phyloP scores from a whole-genome alignment of 163 green algal genomes.

The Prototheca stagnorum region DNA sequence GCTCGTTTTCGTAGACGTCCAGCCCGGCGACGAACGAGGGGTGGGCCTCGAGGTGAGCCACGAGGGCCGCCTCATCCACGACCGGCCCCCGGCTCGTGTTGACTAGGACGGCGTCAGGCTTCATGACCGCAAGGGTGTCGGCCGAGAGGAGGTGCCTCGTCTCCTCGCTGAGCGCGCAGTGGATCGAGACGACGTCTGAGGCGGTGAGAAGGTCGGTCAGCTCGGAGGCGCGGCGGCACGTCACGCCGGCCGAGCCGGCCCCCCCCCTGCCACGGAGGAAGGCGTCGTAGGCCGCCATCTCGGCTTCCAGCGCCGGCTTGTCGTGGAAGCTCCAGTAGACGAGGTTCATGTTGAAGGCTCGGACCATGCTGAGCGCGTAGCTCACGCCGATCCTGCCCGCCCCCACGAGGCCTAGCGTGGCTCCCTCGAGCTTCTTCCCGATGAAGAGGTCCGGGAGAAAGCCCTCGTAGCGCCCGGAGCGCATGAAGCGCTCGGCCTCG shows the following conservation, averaged over 20 bases:
- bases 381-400: constrained; percentile 86
- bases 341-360: constrained; percentile 94
- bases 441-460: constrained; percentile 93
- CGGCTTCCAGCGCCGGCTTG: constrained; percentile 63
- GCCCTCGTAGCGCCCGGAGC: constrained; percentile 77
- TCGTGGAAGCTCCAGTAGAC: constrained; percentile 79
- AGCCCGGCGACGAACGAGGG: constrained; percentile 75
- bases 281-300: constrained; percentile 46
- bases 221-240: constrained; percentile 44
- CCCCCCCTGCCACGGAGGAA: constrained; percentile 50
- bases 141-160: constrained; percentile 89
- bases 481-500: constrained; percentile 94
- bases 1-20: constrained; percentile 94
- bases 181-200: constrained; percentile 70
- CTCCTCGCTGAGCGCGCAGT: constrained; percentile 80
- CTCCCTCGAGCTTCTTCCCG: constrained; percentile 50
- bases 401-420: constrained; percentile 94
- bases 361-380: constrained; percentile 96
- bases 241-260: constrained; percentile 61
- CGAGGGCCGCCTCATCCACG: constrained; percentile 83
- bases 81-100: constrained; percentile 79
- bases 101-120: constrained; percentile 77
- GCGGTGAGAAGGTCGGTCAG: constrained; percentile 78
- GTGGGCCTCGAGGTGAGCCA: constrained; percentile 79
- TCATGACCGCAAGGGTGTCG: constrained; percentile 78